Conservation (phyloP, 202 grass and related monocot genomes). For the Hordeum pubiflorum region DNA sequence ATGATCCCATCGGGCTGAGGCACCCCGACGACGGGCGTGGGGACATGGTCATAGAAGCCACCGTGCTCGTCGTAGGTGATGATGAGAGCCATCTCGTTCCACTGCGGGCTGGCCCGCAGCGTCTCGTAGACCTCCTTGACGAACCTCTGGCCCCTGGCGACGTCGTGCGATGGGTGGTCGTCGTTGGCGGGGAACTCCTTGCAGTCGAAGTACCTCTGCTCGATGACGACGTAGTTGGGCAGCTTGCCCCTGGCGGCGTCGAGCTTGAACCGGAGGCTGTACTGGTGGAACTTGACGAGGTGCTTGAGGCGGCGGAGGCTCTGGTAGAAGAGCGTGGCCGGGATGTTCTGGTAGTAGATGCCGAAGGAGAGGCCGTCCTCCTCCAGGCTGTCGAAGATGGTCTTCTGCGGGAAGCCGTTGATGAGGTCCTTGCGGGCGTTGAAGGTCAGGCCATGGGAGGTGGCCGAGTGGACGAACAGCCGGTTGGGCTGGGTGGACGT, state of each 20-base stretch:
- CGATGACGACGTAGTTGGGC: constrained; percentile 74
- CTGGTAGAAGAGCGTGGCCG: constrained; percentile 74
- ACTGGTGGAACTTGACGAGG: constrained; percentile 79
- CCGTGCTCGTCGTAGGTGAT: constrained; percentile 95
- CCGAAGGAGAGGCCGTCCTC: constrained; percentile 73
- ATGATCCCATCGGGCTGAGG: constrained; percentile 89
- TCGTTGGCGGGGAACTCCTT: constrained; percentile 75
- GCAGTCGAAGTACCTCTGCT: constrained; percentile 89
- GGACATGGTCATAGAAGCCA: constrained; percentile 91
- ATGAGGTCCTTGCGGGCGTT: constrained; percentile 82
- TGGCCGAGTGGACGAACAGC: constrained; percentile 82
- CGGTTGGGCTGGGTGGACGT: constrained; percentile 92
- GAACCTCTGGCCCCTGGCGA: constrained; percentile 65
- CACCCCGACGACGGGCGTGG: constrained; percentile 59
- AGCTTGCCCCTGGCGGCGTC: constrained; percentile 55
- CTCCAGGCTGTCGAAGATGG: constrained; percentile 86
- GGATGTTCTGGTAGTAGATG: constrained; percentile 96
- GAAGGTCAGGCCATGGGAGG: constrained; percentile 74
- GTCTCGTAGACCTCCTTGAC: constrained; percentile 95
- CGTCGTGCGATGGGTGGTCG: constrained; percentile 86
- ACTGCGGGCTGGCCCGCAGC: constrained; percentile 75
- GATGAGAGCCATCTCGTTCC: constrained; percentile 73
- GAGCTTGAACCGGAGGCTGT: constrained; percentile 64
- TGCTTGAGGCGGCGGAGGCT: constrained; percentile 76
- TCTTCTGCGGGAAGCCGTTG: constrained; percentile 84